Base-by-base conservation (phyloP, 2,329 filamentous ascomycete genomes). In the Aspergillus fijiensis region DNA sequence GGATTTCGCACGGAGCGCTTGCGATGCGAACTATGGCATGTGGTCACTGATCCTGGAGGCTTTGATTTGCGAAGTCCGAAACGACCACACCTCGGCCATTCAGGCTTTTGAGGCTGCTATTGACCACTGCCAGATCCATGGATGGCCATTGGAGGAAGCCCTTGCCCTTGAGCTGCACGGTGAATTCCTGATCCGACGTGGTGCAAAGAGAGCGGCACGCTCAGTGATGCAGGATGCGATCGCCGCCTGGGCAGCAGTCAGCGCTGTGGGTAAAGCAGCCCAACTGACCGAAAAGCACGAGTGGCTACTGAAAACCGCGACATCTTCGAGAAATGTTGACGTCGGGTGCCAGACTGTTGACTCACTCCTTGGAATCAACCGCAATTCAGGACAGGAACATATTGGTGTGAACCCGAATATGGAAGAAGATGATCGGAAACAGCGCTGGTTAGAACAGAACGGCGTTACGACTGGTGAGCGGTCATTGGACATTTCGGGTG, bases 111-210 rank as follows among this genome's bases (percentile, higher is more conserved):
- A 76, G 72, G 77, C 79, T 58, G 84, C 86, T 3, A 81, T 87
- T 60, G 85, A 88, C 65, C 85, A 87, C 65, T 81, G 81, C 51
- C 82, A 87, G 64, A 71, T 85, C 1, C 79, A 87, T 67, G 80
- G 80, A 14, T 86, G 84, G 67, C 75, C 80, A 1, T 68, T 88
- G 25, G 86, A 88, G 60, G 84, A 88, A 67, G 86, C 83, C 2
- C 76, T 87, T 29, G 77, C 82, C 42, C 79, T 84, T 45, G 86
- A 89, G 71, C 71, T 87, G n/a, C 86, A 87, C 65, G 85, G 79
- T 73, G 85, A 86, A 52, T 87, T 82, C 68, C 71, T 87, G 21
- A 73, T 85, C 33, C 77, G 84, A 12, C 80, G 81, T 61, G 85
- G 85, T 47, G 84, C 85, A 5, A 82, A 82, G 58, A 73, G 86